Evolutionary conservation across 306 rosid species (phyloP).

Genomic region (Inga laurina): DNA sequence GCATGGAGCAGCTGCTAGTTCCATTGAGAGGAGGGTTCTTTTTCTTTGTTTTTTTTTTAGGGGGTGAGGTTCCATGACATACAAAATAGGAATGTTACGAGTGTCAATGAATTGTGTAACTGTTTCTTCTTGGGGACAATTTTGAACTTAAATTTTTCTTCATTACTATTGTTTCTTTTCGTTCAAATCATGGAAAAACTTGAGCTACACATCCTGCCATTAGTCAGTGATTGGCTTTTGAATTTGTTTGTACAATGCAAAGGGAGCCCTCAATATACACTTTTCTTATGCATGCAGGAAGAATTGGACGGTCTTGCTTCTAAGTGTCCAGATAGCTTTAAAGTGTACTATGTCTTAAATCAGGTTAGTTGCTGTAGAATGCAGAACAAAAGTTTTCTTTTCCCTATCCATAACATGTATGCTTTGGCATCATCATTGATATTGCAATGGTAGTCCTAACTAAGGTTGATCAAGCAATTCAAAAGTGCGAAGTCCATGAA

Average conservation of each 20-base stretch:
- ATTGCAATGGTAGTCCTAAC: background rate
- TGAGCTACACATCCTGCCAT: background rate
- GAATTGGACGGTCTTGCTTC: conserved; percentile 77
- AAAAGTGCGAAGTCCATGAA: background rate
- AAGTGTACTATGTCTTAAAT: conserved; percentile 75
- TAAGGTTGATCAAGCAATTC: background rate
- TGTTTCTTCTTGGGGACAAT: background rate
- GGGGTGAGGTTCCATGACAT: background rate
- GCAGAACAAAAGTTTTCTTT: conserved; percentile 19
- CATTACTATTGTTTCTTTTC: background rate
- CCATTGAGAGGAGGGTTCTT: background rate
- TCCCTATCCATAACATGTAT: background rate
- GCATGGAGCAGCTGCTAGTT: background rate
- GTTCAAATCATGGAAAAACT: background rate
- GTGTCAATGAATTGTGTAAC: conserved; percentile 12
- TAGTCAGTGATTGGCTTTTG: conserved; percentile 7
- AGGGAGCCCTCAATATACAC: conserved; percentile 7
- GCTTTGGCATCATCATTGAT: background rate
- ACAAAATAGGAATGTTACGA: background rate
- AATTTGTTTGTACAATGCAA: conserved; percentile 1
- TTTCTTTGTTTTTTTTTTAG: no score
- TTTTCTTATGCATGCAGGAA: conserved; percentile 54
- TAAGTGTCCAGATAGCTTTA: conserved; percentile 73
- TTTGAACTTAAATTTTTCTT: background rate
- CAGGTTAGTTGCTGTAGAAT: conserved; percentile 58